Evolutionary conservation across 2,329 filamentous ascomycete genomes (phyloP).

Genomic region (Penicillium sp.): DNA sequence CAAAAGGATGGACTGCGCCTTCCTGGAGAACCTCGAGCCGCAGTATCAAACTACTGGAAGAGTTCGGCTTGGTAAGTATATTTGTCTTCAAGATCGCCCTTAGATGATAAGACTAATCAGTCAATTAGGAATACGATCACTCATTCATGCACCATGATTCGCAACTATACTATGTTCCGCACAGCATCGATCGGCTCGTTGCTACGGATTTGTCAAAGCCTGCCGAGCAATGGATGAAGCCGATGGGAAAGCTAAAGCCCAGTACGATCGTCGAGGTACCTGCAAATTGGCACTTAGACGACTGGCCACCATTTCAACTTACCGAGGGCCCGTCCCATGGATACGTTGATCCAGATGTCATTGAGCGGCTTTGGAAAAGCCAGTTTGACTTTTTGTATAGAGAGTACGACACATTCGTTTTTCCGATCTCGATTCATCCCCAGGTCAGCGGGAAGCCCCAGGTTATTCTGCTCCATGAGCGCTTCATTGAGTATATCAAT

Average conservation of each 20-base stretch:
- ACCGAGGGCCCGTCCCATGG: background rate
- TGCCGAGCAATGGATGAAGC: conserved; percentile 10
- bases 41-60: too few species aligned
- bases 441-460: conserved; percentile 68
- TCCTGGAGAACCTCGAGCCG: conserved; percentile 56
- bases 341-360: conserved; percentile 10
- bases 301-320: conserved; percentile 13
- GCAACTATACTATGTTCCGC: conserved; percentile 28
- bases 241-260: conserved; percentile 2
- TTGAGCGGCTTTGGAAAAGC: conserved; percentile 8
- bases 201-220: background rate
- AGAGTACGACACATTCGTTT: conserved; percentile 70
- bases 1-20: conserved; percentile 69
- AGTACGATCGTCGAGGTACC: conserved; percentile 12
- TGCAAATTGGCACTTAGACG: conserved; percentile 14
- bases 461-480: conserved; percentile 68
- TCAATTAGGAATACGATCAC: conserved; percentile 29
- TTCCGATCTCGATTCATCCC: conserved; percentile 70
- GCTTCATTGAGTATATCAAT: conserved; percentile 66
- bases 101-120: too few species aligned
- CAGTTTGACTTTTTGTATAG: conserved; percentile 62
- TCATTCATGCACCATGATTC: conserved; percentile 38
- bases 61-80: too few species aligned
- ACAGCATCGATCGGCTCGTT: background rate
- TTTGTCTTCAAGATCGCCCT: too few species aligned